Evolutionary conservation across 2,329 filamentous ascomycete genomes (phyloP).

Genomic region (Arthrinium puccinioides): DNA sequence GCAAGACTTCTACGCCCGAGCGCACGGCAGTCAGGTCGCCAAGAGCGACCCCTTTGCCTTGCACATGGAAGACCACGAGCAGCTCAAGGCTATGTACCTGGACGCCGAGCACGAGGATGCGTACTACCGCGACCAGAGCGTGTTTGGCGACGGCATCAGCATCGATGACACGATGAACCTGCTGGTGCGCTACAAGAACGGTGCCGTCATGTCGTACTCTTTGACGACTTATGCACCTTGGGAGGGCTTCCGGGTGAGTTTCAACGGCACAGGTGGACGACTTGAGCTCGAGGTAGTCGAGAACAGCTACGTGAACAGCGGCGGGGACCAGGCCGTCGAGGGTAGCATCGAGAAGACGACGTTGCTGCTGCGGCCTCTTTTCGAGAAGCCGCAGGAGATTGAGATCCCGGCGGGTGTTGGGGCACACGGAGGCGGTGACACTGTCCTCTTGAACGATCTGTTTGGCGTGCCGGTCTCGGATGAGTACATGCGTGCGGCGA

Average conservation of each 20-base stretch:
- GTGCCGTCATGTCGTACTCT: constrained; percentile 52
- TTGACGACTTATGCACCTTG: constrained; percentile 55
- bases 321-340: constrained; percentile 48
- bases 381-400: constrained; percentile 49
- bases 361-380: constrained; percentile 44
- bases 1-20: constrained; percentile 41
- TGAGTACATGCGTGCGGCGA: constrained; percentile 46
- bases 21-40: constrained; percentile 42
- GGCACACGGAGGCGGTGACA: constrained; percentile 54
- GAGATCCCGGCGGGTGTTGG: constrained; percentile 44
- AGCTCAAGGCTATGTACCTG: constrained; percentile 51
- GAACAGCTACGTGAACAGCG: constrained; percentile 54
- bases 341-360: constrained; percentile 42
- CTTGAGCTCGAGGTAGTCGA: constrained; percentile 57
- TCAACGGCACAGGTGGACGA: constrained; percentile 51
- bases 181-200: constrained; percentile 48
- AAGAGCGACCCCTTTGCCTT: constrained; percentile 51
- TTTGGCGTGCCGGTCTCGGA: constrained; percentile 47
- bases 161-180: constrained; percentile 60
- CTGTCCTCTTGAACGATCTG: constrained; percentile 47
- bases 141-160: constrained; percentile 55
- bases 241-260: constrained; percentile 51
- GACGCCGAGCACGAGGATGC: constrained; percentile 57
- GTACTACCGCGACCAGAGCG: constrained; percentile 55
- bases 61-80: constrained; percentile 42